Conservation (phyloP, 148 eudicot species). For the Selenicereus undatus region DNA sequence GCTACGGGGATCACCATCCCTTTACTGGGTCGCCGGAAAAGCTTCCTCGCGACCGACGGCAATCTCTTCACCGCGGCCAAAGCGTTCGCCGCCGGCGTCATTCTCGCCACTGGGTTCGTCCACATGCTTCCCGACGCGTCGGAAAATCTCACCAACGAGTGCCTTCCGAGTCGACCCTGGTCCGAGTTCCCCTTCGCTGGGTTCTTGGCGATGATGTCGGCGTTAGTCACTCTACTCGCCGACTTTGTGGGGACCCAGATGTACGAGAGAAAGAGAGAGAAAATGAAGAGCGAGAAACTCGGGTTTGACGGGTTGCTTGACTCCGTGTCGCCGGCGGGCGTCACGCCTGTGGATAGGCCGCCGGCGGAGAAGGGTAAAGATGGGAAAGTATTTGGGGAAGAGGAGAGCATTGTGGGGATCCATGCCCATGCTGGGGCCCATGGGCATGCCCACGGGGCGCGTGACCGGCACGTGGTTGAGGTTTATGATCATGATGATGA, state of each 20-base stretch:
- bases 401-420: conserved; percentile 79
- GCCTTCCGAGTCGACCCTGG: conserved; percentile 76
- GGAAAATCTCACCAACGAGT: conserved; percentile 49
- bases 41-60: conserved; percentile 40
- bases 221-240: conserved; percentile 59
- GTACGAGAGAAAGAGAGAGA: conserved; percentile 70
- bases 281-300: conserved; percentile 15
- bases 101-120: conserved; percentile 71
- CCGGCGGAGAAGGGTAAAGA: conserved; percentile 22
- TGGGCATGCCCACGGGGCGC: conserved; percentile 44
- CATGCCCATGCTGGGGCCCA: conserved; percentile 75
- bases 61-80: conserved; percentile 45
- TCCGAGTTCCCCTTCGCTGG: conserved; percentile 80
- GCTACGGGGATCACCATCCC: conserved; percentile 46
- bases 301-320: conserved; percentile 27
- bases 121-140: conserved; percentile 92
- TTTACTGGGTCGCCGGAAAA: conserved; percentile 32
- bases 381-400: conserved; percentile 57
- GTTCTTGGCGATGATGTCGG: conserved; percentile 82
- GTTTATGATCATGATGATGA: conserved; percentile 31
- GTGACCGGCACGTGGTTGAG: conserved; percentile 37
- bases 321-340: conserved; percentile 42
- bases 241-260: conserved; percentile 89
- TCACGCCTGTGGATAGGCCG: conserved; percentile 30
- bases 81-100: conserved; percentile 60